Evolutionary conservation across 73 alveolate species (phyloP).

Genomic region (Diophrys appendiculata): DNA sequence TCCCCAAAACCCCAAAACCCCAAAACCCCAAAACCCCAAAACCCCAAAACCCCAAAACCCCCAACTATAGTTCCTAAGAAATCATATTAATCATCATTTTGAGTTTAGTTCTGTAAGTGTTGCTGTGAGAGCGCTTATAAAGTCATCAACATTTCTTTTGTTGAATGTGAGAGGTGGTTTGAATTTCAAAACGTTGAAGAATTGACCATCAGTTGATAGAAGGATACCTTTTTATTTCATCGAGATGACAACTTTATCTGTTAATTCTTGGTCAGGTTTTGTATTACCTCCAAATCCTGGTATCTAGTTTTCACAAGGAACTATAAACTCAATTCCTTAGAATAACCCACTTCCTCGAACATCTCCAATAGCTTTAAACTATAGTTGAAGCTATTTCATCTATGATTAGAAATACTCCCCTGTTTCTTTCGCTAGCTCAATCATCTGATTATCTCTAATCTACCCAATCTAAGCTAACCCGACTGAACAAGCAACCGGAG

Average conservation of each 20-base stretch:
- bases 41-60: too few species aligned
- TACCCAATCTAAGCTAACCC: not conserved
- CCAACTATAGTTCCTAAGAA: too few species aligned
- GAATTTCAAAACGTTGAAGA: constrained; percentile 29
- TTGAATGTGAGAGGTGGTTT: constrained; percentile 20
- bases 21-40: too few species aligned
- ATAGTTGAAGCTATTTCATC: not conserved
- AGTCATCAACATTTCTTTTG: not conserved
- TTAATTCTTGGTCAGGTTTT: constrained; percentile 11
- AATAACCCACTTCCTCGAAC: constrained; percentile 36
- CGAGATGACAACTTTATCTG: not conserved
- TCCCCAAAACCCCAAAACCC: too few species aligned
- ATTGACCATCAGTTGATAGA: constrained; percentile 41
- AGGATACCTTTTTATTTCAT: constrained; percentile 13
- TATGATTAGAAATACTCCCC: constrained; percentile 29
- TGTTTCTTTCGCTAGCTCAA: constrained; percentile 1
- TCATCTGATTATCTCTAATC: constrained; percentile 13
- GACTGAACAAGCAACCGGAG: constrained; percentile 34
- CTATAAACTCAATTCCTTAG: constrained; percentile 46
- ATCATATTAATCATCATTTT: too few species aligned
- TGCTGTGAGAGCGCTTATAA: too few species aligned
- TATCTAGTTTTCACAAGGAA: too few species aligned
- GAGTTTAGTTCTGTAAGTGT: too few species aligned
- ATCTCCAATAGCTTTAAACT: constrained; percentile 11
- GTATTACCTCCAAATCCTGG: not conserved